phyloP scores from a whole-genome alignment of 495 filamentous ascomycete genomes.

The Glonium stellatum region DNA sequence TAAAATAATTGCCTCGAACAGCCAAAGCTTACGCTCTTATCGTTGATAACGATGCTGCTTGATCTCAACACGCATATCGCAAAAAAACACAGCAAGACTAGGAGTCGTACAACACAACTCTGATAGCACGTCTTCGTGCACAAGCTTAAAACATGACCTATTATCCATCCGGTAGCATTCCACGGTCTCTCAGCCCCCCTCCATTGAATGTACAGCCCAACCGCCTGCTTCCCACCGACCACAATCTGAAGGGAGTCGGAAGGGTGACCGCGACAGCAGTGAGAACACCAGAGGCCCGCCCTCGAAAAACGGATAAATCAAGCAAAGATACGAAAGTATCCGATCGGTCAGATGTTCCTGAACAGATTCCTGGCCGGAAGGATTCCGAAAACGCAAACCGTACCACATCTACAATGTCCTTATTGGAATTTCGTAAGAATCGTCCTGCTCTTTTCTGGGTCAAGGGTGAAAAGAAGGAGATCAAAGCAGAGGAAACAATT shows the following conservation, averaged over 20 bases:
- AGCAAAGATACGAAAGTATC: background rate
- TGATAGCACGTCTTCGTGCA: background rate
- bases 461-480: background rate
- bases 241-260: background rate
- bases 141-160: background rate
- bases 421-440: background rate
- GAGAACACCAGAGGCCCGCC: background rate
- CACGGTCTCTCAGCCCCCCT: background rate
- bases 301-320: background rate
- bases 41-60: background rate
- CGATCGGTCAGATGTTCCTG: background rate
- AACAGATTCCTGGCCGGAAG: background rate
- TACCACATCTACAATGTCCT: background rate
- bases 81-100: background rate
- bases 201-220: background rate
- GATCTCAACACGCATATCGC: background rate
- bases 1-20: too few species aligned
- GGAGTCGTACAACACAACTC: background rate
- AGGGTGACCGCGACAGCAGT: background rate
- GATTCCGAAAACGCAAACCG: background rate
- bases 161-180: background rate
- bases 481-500: background rate
- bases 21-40: background rate
- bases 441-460: background rate
- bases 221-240: background rate